phyloP scores from a whole-genome alignment of 192 early-diverging fungal species.

The Chytriomyces sp. region DNA sequence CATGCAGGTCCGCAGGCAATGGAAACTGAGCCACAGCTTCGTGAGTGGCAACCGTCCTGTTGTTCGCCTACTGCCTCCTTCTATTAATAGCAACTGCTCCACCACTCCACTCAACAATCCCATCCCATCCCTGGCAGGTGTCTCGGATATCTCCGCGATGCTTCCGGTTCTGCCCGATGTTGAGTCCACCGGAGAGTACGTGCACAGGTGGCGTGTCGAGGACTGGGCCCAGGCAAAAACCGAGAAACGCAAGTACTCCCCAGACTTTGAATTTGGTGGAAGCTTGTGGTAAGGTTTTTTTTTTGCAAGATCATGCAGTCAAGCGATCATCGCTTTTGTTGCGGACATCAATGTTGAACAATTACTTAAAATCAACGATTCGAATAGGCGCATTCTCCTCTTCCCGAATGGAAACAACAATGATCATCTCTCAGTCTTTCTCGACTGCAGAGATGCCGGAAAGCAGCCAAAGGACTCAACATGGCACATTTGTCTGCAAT shows the following conservation, averaged over 20 bases:
- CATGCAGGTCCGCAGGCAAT: too few species aligned
- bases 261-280: slow-evolving; percentile 48
- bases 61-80: too few species aligned
- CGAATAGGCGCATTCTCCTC: slow-evolving; percentile 79
- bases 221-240: slow-evolving; percentile 34
- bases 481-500: slow-evolving; percentile 86
- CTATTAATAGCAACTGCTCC: too few species aligned
- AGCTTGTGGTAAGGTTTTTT: slow-evolving; percentile 41
- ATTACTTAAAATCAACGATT: not conserved
- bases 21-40: too few species aligned
- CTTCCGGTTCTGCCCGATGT: slow-evolving; percentile 21
- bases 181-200: slow-evolving; percentile 23
- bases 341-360: too few species aligned
- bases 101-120: too few species aligned
- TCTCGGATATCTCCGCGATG: slow-evolving; percentile 17
- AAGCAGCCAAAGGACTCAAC: slow-evolving; percentile 50
- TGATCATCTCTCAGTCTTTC: slow-evolving; percentile 80
- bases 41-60: too few species aligned
- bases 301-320: not conserved
- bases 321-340: not conserved
- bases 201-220: slow-evolving; percentile 46
- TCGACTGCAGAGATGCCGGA: slow-evolving; percentile 79
- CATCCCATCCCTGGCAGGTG: not conserved
- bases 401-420: slow-evolving; percentile 88
- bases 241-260: slow-evolving; percentile 40